These are phyloP conservation scores for Pseudogymnoascus sp. DNA, from an alignment of 2,329 filamentous ascomycete genomes.

Conservation along the genomic window DNA sequence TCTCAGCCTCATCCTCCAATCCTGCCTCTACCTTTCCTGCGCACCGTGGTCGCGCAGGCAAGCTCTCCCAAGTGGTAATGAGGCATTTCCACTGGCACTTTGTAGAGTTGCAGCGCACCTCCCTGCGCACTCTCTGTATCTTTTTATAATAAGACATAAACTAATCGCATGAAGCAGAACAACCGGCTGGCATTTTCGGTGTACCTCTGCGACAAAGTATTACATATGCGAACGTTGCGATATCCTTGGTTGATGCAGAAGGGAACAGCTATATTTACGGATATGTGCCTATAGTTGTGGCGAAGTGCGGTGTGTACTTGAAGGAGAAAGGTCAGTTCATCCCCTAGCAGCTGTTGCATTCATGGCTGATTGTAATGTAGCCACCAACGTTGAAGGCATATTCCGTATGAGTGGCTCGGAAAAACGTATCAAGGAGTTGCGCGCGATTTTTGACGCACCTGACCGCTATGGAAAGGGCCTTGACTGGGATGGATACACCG, in stretches of 20 bases:
- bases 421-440: slow-evolving; percentile 96
- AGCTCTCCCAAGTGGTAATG: background rate
- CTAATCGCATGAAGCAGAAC: slow-evolving; percentile 16
- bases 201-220: slow-evolving; percentile 91
- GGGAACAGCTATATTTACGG: slow-evolving; percentile 97
- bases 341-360: background rate
- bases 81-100: background rate
- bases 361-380: slow-evolving; percentile 38
- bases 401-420: slow-evolving; percentile 94
- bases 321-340: slow-evolving; percentile 82
- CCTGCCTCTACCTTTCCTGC: background rate
- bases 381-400: slow-evolving; percentile 90
- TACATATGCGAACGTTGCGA: slow-evolving; percentile 94
- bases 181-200: slow-evolving; percentile 76
- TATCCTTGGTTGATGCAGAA: slow-evolving; percentile 86
- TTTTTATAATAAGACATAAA: background rate
- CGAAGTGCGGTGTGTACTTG: slow-evolving; percentile 92
- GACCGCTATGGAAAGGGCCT: slow-evolving; percentile 94
- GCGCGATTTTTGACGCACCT: slow-evolving; percentile 84
- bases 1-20: background rate
- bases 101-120: background rate
- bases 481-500: slow-evolving; percentile 95
- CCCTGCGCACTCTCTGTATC: background rate
- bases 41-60: background rate
- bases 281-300: slow-evolving; percentile 96